Evolutionary conservation across 75 land plant species (phyloP), one percentile per base, ranked within the genome.

Genomic region (Selaginella moellendorffii): DNA sequence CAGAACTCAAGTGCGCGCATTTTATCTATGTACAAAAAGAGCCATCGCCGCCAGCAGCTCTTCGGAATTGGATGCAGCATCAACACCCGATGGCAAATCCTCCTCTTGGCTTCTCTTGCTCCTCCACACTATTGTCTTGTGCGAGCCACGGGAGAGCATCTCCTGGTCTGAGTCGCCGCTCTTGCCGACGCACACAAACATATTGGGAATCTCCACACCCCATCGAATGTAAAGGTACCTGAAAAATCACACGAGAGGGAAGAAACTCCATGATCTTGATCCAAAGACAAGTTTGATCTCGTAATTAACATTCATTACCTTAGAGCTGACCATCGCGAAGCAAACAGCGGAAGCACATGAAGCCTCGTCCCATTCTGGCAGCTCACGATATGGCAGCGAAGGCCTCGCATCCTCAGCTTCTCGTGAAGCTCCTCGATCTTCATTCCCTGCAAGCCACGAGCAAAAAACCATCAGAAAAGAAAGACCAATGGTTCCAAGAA

Each of bases 281-380:
- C 46, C 5, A 5, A 5, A 36, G 14, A 56, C 53, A 54, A 5
- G 14, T 24, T 17, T n/a, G 18, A 67, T 18, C 17, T 61, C 12
- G n/a, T n/a, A n/a, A n/a, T n/a, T n/a, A 28, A 70, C 10, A 2
- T 18, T n/a, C 1, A 52, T n/a, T 68, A 82, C 95, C 95, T 82
- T 60, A 85, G 89, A 5, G 90, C 88, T 72, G 82, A 89, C 9
- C 85, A 74, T 28, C 86, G 81, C 63, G 95, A 88, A 66, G 95
- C 95, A 64, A 85, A 65, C 8, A 85, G 75, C 19, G 89, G 95
- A 69, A 88, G 72, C 2, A 83, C 79, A 79, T 83, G 79, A 24
- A 89, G 28, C 60, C 71, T 86, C 18, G 65, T 64, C 1, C 80
- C 82, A 68, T 79, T 82, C 54, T 77, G 84, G 65, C 82, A 81